These are phyloP conservation scores for Pneumocystis sp. DNA, from an alignment of 1,139 yeast species.

Conservation along the genomic window DNA sequence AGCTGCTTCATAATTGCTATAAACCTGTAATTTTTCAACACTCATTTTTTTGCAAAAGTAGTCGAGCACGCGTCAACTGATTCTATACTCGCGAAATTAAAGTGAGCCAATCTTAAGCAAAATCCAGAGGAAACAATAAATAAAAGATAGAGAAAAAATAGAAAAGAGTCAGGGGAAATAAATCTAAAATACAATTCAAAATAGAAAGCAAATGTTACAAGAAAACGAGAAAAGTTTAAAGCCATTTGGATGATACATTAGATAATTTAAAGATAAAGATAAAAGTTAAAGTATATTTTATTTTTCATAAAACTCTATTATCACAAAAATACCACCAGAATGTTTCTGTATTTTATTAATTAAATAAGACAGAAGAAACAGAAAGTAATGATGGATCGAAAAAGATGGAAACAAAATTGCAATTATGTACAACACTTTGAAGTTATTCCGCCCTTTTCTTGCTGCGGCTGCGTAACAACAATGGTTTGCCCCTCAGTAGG, in stretches of 20 bases:
- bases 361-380: neutral
- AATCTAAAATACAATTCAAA: neutral
- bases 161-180: neutral
- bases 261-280: neutral
- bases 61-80: neutral
- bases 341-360: neutral
- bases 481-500: constrained; percentile 76
- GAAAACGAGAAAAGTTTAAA: neutral
- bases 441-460: constrained; percentile 47
- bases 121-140: neutral
- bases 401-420: neutral
- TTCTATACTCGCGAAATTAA: neutral
- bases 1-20: neutral
- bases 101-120: neutral
- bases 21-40: constrained; percentile 1
- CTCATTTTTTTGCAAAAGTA: neutral
- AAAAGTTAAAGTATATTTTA: neutral
- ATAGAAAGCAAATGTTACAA: too few species aligned
- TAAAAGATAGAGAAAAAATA: constrained; percentile 2
- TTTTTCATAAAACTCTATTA: neutral
- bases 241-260: neutral
- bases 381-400: neutral
- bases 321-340: neutral
- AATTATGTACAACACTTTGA: constrained; percentile 33
- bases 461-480: constrained; percentile 85